Conservation (phyloP, 2,329 filamentous ascomycete species). For the Pseudocercospora fuligena region DNA sequence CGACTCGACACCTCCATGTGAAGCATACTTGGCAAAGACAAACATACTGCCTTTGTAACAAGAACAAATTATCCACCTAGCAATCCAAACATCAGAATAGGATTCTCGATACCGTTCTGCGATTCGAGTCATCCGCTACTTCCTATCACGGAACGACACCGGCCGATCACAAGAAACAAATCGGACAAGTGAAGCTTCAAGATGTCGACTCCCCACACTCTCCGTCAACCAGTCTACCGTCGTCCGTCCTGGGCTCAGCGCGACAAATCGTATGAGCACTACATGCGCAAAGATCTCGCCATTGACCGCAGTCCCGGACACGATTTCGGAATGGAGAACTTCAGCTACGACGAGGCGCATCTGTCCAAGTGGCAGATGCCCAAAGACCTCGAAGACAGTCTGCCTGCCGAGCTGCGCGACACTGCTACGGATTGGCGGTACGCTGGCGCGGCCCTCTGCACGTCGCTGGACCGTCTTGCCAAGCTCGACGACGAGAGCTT, state of each 20-base stretch:
- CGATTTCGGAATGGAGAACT: constrained; percentile 39
- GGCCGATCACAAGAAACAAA: background rate
- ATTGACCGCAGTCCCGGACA: constrained; percentile 28
- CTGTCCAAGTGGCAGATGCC: constrained; percentile 47
- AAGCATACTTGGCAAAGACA: background rate
- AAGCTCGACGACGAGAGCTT: constrained; percentile 41
- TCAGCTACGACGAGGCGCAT: constrained; percentile 44
- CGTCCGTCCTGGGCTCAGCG: constrained; percentile 37
- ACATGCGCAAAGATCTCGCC: constrained; percentile 32
- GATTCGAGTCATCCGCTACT: constrained; percentile 8
- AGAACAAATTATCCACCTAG: background rate
- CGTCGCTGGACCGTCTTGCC: constrained; percentile 44
- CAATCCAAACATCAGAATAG: constrained; percentile 10
- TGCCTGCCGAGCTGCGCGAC: constrained; percentile 44
- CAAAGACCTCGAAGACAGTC: constrained; percentile 42
- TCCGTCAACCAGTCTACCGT: constrained; percentile 33
- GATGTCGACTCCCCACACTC: background rate
- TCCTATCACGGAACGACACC: constrained; percentile 6
- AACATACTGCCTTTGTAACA: background rate
- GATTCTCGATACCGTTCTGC: background rate
- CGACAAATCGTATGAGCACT: constrained; percentile 31
- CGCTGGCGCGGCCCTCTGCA: constrained; percentile 52
- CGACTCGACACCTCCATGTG: background rate
- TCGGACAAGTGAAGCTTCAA: constrained; percentile 6
- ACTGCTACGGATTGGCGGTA: constrained; percentile 46